Evolutionary conservation across 345 rosid genomes (phyloP).

Genomic region (Dipteronia dyeriana): DNA sequence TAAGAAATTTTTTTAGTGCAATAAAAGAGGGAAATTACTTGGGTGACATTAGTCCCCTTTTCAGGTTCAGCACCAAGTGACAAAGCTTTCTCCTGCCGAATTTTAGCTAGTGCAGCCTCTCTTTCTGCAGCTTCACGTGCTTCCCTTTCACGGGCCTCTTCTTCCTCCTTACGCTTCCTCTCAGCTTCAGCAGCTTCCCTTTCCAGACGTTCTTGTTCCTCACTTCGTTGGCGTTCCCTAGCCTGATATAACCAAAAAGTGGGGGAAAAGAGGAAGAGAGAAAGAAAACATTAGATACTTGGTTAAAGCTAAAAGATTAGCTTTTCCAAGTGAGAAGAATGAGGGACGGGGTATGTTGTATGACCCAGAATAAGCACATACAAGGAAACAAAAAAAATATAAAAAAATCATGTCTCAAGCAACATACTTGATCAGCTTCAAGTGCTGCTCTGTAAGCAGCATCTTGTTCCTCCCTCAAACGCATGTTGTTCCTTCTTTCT

Average conservation of each 20-base stretch:
- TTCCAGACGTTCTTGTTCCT: slow-evolving; percentile 81
- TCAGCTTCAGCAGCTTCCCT: slow-evolving; percentile 96
- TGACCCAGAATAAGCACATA: slow-evolving; percentile 2
- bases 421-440: slow-evolving; percentile 93
- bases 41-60: slow-evolving; percentile 86
- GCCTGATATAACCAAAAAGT: slow-evolving; percentile 43
- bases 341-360: background rate
- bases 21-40: slow-evolving; percentile 44
- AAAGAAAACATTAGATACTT: slow-evolving; percentile 1
- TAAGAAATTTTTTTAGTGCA: background rate
- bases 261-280: background rate
- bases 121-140: slow-evolving; percentile 86
- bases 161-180: slow-evolving; percentile 83
- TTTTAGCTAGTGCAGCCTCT: slow-evolving; percentile 74
- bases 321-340: background rate
- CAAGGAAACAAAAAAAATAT: background rate
- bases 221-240: slow-evolving; percentile 80
- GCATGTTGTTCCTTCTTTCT: slow-evolving; percentile 81
- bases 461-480: slow-evolving; percentile 96
- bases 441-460: slow-evolving; percentile 97
- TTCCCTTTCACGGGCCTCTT: slow-evolving; percentile 83
- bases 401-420: slow-evolving; percentile 2
- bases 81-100: slow-evolving; percentile 82
- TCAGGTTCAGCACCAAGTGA: slow-evolving; percentile 91
- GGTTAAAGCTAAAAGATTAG: background rate